Evolutionary conservation across 148 eudicot genomes (phyloP).

Genomic region (Chenopodium quinoa): DNA sequence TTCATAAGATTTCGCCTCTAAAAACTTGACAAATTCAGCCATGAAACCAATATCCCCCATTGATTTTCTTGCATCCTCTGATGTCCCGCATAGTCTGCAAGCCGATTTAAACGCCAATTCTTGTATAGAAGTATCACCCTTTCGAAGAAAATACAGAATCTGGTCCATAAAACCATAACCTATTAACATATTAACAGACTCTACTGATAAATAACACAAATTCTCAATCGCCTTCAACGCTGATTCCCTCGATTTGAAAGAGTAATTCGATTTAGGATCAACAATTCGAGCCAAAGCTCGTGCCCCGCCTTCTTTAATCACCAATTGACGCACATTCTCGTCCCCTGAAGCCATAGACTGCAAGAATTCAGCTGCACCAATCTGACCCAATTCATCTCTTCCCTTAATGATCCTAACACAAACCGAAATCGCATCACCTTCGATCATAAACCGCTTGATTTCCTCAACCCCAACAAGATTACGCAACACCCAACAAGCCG

Average conservation of each 20-base stretch:
- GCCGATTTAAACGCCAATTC: conserved; percentile 74
- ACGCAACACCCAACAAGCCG: conserved; percentile 59
- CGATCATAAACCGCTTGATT: conserved; percentile 76
- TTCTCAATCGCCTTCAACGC: conserved; percentile 54
- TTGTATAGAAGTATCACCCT: conserved; percentile 66
- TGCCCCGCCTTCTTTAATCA: conserved; percentile 50
- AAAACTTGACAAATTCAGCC: conserved; percentile 65
- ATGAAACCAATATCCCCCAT: conserved; percentile 86
- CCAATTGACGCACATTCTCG: conserved; percentile 40
- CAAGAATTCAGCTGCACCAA: conserved; percentile 54
- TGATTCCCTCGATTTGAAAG: conserved; percentile 56
- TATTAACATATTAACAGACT: conserved; percentile 42
- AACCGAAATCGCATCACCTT: conserved; percentile 53
- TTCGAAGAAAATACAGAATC: conserved; percentile 47
- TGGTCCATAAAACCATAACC: conserved; percentile 59
- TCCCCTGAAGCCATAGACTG: conserved; percentile 56
- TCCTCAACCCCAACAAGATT: conserved; percentile 79
- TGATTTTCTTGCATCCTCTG: conserved; percentile 67
- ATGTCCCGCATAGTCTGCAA: conserved; percentile 47
- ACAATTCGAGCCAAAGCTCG: conserved; percentile 44
- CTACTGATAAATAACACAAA: conserved; percentile 41
- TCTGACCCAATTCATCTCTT: conserved; percentile 50
- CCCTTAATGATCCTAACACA: conserved; percentile 47
- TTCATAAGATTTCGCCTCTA: conserved; percentile 65
- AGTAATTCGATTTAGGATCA: conserved; percentile 48